Percentiles rank a stretch among this genome's conserved stretches.
Evolutionary conservation across 805 yeast species (phyloP).

Genomic region (Starmerella gropengiesseri): DNA sequence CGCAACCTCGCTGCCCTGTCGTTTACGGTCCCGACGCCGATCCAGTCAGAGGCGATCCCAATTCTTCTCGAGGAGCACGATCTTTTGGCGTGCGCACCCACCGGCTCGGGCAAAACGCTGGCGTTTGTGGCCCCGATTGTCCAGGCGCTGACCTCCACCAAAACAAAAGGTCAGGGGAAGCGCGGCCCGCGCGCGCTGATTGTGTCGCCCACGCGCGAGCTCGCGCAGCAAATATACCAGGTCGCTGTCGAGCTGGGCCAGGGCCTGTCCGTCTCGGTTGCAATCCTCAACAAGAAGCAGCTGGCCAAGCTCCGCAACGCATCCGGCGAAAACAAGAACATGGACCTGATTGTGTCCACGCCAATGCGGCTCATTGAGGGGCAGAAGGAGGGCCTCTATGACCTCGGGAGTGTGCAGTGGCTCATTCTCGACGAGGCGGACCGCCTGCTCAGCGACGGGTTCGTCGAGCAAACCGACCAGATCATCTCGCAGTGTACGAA

Average conservation of each 20-base stretch:
- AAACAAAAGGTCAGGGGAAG: background rate
- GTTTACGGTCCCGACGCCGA: conserved; percentile 81
- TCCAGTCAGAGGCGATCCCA: conserved; percentile 87
- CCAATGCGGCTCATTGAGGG: conserved; percentile 81
- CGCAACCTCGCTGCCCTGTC: conserved; percentile 56
- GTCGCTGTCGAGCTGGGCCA: conserved; percentile 50
- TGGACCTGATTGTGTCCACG: conserved; percentile 74
- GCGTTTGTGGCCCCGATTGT: conserved; percentile 79
- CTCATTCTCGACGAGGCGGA: conserved; percentile 93
- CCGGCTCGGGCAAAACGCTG: conserved; percentile 95
- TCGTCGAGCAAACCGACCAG: conserved; percentile 82
- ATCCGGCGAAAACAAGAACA: conserved; percentile 47
- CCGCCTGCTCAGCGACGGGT: conserved; percentile 75
- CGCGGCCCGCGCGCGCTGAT: conserved; percentile 60
- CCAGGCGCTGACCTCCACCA: conserved; percentile 36
- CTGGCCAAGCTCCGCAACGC: conserved; percentile 46
- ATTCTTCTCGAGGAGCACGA: conserved; percentile 58
- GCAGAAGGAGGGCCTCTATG: conserved; percentile 49
- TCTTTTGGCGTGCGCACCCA: conserved; percentile 88
- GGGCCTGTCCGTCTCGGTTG: conserved; percentile 48
- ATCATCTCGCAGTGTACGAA: conserved; percentile 49
- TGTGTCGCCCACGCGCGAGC: conserved; percentile 88
- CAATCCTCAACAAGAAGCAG: conserved; percentile 62
- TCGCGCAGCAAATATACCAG: conserved; percentile 73
- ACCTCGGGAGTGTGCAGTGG: conserved; percentile 55